phyloP scores from a whole-genome alignment of 2,329 filamentous ascomycete species.

The Beauveria sp. region DNA sequence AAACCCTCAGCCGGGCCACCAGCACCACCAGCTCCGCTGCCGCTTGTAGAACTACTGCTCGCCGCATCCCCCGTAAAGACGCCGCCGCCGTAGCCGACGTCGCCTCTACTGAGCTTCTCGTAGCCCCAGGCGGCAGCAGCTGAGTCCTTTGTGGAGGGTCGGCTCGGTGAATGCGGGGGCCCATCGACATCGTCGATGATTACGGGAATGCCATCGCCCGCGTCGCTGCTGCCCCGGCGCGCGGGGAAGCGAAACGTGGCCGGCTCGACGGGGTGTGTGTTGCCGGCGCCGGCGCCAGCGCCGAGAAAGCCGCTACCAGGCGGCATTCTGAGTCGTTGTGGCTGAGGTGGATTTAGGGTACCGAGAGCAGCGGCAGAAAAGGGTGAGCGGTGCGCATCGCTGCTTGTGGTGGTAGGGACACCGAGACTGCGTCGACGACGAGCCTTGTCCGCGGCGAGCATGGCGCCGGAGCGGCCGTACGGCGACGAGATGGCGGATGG shows the following conservation, averaged over 20 bases:
- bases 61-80: conserved; percentile 30
- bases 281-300: conserved; percentile 20
- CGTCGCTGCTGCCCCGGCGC: conserved; percentile 25
- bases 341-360: conserved; percentile 12
- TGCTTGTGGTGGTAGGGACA: conserved; percentile 31
- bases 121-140: conserved; percentile 35
- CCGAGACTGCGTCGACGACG: conserved; percentile 51
- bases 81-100: conserved; percentile 55
- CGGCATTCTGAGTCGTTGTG: too few relatives aligned
- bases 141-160: conserved; percentile 30
- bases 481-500: conserved; percentile 13
- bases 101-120: conserved; percentile 61
- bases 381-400: conserved; percentile 24
- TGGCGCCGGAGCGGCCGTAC: conserved; percentile 33
- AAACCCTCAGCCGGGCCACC: conserved; percentile 48
- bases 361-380: conserved; percentile 14
- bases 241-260: conserved; percentile 41
- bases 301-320: not conserved
- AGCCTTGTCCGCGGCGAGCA: conserved; percentile 51
- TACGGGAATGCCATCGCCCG: conserved; percentile 14
- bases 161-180: conserved; percentile 12
- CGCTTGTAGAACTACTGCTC: conserved; percentile 13
- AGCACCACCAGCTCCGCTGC: conserved; percentile 22
- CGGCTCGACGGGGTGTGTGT: conserved; percentile 37
- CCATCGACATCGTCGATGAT: not conserved